A percentile compares a stretch with the other conserved stretches of the same genome.
These are phyloP conservation scores for Alternaria ventricosa DNA, from an alignment of 2,329 filamentous ascomycete genomes.

Conservation along the genomic window DNA sequence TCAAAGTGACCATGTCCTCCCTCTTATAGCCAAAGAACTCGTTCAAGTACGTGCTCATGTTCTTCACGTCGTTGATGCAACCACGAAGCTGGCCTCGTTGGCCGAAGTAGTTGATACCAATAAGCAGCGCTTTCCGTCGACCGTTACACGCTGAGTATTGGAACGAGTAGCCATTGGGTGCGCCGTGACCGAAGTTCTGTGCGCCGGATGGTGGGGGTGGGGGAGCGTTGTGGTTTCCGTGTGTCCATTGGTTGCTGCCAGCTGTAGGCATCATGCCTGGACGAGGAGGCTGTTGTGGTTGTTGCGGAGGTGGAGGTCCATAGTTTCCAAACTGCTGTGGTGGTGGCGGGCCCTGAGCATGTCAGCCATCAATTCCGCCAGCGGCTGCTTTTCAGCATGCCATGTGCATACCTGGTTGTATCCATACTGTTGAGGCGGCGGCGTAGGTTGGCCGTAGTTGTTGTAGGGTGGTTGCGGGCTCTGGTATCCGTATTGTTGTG, in stretches of 20 bases:
- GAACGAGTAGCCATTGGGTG: constrained; percentile 80
- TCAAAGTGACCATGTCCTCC: constrained; percentile 96
- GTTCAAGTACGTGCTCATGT: constrained; percentile 91
- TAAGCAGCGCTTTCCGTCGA: constrained; percentile 83
- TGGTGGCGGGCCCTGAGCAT: constrained; percentile 4
- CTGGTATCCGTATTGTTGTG: constrained; percentile 48
- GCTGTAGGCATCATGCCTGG: constrained; percentile 61
- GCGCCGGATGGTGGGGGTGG: constrained; percentile 67
- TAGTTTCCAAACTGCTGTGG: constrained; percentile 24
- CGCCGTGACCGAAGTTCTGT: constrained; percentile 68
- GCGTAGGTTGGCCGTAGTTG: constrained; percentile 46
- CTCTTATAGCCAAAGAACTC: constrained; percentile 90
- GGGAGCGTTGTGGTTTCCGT: constrained; percentile 65
- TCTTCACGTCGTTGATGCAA: constrained; percentile 97
- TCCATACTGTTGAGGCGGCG: constrained; percentile 53
- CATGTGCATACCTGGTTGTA: constrained; percentile 47
- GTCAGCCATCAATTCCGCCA: neutral
- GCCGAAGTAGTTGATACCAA: constrained; percentile 96
- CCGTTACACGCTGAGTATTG: constrained; percentile 93
- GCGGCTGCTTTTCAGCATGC: constrained; percentile 5
- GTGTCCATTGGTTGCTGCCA: constrained; percentile 46
- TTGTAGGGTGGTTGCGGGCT: constrained; percentile 50
- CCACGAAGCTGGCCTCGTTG: constrained; percentile 89
- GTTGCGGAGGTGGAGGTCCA: constrained; percentile 30
- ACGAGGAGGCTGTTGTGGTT: constrained; percentile 40